These are phyloP conservation scores for Gossypium australe DNA, from an alignment of 345 rosid species.

Conservation along the genomic window DNA sequence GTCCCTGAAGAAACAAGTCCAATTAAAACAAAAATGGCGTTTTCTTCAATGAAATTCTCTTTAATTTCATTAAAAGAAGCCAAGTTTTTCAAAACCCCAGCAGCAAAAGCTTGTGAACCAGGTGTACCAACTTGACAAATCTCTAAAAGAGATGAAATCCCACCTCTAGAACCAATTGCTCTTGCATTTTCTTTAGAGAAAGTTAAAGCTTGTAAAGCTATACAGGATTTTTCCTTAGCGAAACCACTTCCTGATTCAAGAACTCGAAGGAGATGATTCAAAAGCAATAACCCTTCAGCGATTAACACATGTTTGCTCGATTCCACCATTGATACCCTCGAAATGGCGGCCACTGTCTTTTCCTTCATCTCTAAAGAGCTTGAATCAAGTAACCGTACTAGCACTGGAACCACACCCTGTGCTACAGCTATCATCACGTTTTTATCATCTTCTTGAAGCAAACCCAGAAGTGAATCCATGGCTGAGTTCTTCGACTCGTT, in stretches of 20 bases:
- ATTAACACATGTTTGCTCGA: constrained; percentile 70
- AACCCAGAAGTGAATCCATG: constrained; percentile 52
- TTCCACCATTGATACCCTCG: constrained; percentile 68
- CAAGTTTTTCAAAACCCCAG: constrained; percentile 72
- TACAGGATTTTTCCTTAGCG: constrained; percentile 79
- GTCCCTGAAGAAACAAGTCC: constrained; percentile 67
- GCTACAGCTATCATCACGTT: constrained; percentile 85
- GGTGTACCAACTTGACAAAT: constrained; percentile 84
- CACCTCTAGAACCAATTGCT: constrained; percentile 81
- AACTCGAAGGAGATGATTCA: constrained; percentile 72
- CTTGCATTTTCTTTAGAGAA: constrained; percentile 74
- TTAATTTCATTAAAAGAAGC: constrained; percentile 50
- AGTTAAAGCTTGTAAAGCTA: constrained; percentile 67
- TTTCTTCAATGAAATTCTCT: constrained; percentile 75
- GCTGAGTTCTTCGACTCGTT: constrained; percentile 69
- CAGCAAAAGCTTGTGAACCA: constrained; percentile 76
- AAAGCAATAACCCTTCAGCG: constrained; percentile 67
- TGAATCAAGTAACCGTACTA: constrained; percentile 63
- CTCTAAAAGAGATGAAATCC: constrained; percentile 70
- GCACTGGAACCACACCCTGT: constrained; percentile 81
- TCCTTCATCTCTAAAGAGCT: constrained; percentile 59
- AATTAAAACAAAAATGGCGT: constrained; percentile 52
- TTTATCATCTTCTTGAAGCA: constrained; percentile 68
- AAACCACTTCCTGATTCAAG: constrained; percentile 86
- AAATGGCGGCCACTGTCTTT: constrained; percentile 60